A percentile compares a stretch with the other conserved stretches of the same genome.
Evolutionary conservation across 208 protist species (phyloP).

Genomic region (Willaertia magna): DNA sequence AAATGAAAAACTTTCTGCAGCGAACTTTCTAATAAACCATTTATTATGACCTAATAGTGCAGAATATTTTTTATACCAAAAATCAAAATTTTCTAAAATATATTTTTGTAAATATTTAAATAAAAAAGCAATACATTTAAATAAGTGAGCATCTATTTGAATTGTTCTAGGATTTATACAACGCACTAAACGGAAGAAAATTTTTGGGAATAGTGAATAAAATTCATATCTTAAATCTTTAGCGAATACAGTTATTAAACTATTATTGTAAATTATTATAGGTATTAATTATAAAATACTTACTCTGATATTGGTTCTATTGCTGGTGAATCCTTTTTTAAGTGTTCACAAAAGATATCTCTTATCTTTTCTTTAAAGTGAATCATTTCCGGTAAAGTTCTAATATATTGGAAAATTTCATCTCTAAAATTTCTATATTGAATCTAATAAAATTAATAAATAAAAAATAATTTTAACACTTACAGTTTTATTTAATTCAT

Average conservation of each 20-base stretch:
- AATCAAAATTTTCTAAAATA: not conserved
- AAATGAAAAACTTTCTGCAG: slow-evolving; percentile 12
- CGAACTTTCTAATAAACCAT: slow-evolving; percentile 6
- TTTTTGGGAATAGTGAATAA: not conserved
- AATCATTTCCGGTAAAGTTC: not conserved
- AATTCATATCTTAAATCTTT: slow-evolving; percentile 6
- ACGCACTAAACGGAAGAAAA: not conserved
- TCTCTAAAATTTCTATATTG: not conserved
- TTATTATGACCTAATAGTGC: not conserved
- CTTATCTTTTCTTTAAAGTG: not conserved
- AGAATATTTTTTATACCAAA: not conserved
- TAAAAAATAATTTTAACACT: not conserved
- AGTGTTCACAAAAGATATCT: not conserved
- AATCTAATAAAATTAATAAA: not conserved
- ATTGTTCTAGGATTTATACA: not conserved
- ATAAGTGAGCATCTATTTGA: not conserved
- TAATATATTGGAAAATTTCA: not conserved
- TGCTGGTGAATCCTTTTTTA: not conserved
- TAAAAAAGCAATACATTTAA: not conserved
- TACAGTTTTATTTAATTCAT: not conserved
- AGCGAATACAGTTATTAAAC: not conserved
- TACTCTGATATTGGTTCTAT: not conserved
- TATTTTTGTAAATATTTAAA: slow-evolving; percentile 10
- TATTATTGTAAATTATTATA: not conserved
- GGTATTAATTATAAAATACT: not conserved